A percentile compares a stretch with the other conserved stretches of the same genome.
Conservation (phyloP, 129 eudicot species). For the Calendula officinalis region DNA sequence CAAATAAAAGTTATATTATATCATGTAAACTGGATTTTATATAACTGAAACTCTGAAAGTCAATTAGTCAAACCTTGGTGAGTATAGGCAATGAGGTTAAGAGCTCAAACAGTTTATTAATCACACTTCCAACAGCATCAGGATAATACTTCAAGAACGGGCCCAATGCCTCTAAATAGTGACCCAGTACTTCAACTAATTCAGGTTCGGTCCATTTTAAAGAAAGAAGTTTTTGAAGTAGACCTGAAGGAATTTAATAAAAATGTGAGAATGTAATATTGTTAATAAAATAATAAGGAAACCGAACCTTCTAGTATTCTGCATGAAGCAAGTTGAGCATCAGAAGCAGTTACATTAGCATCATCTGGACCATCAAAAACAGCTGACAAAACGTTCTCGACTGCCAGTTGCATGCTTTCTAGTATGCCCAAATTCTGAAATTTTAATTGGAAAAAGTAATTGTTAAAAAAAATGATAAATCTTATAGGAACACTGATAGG, state of each 20-base stretch:
- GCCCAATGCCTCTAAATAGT: slow-evolving; percentile 86
- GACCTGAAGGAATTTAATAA: slow-evolving; percentile 49
- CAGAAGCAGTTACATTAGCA: slow-evolving; percentile 39
- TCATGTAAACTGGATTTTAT: not conserved
- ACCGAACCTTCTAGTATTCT: slow-evolving; percentile 71
- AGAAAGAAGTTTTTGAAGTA: slow-evolving; percentile 80
- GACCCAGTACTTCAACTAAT: slow-evolving; percentile 81
- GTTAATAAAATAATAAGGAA: slow-evolving; percentile 3
- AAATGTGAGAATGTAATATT: slow-evolving; percentile 21
- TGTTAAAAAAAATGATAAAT: slow-evolving; percentile 7
- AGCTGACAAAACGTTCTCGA: slow-evolving; percentile 65
- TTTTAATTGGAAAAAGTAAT: slow-evolving; percentile 16
- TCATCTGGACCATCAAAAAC: slow-evolving; percentile 79
- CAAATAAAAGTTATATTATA: not conserved
- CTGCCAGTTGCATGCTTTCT: slow-evolving; percentile 84
- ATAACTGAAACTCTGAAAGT: slow-evolving; percentile 7
- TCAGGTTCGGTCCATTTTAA: slow-evolving; percentile 87
- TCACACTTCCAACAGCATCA: slow-evolving; percentile 77
- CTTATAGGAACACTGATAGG: slow-evolving; percentile 10
- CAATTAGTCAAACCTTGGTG: slow-evolving; percentile 65
- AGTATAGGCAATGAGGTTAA: slow-evolving; percentile 69
- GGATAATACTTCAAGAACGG: slow-evolving; percentile 84
- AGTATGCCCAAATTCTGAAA: slow-evolving; percentile 64
- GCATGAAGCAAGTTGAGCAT: slow-evolving; percentile 56
- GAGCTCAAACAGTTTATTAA: slow-evolving; percentile 90